Percentiles rank a stretch among this genome's conserved stretches.
phyloP scores from a whole-genome alignment of 1,139 yeast species.

The Blastobotrys niveus region DNA sequence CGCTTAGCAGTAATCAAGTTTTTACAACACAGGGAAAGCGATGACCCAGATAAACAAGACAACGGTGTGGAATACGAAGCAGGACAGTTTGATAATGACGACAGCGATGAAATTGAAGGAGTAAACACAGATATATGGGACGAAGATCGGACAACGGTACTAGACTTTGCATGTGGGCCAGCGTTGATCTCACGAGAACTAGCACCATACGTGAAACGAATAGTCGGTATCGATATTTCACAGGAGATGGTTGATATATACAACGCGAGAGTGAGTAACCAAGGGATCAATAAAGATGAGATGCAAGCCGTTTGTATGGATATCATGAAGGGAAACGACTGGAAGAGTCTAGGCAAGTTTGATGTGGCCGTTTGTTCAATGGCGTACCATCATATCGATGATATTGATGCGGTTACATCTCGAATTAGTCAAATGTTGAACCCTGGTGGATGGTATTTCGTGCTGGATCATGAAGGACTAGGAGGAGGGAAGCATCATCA shows the following conservation, averaged over 20 bases:
- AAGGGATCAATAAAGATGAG: slow-evolving; percentile 22
- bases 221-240: slow-evolving; percentile 31
- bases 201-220: slow-evolving; percentile 24
- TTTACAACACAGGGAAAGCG: neutral
- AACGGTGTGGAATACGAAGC: slow-evolving; percentile 2
- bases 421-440: slow-evolving; percentile 21
- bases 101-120: neutral
- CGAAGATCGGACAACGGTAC: slow-evolving; percentile 20
- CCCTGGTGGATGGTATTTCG: slow-evolving; percentile 26
- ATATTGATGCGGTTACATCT: slow-evolving; percentile 22
- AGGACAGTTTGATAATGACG: neutral
- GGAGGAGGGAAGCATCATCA: slow-evolving; percentile 11
- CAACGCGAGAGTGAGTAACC: slow-evolving; percentile 22
- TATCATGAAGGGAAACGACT: slow-evolving; percentile 16
- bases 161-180: slow-evolving; percentile 34
- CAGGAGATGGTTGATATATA: slow-evolving; percentile 27
- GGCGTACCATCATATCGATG: slow-evolving; percentile 30
- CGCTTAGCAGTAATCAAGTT: slow-evolving; percentile 4
- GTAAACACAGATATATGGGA: slow-evolving; percentile 9
- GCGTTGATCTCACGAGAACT: slow-evolving; percentile 27
- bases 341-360: slow-evolving; percentile 18
- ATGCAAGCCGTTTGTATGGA: slow-evolving; percentile 24
- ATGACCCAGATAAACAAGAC: neutral
- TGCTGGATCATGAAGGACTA: slow-evolving; percentile 23
- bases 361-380: slow-evolving; percentile 29